Evolutionary conservation across 2,329 filamentous ascomycete species (phyloP), one percentile per base, ranked within the genome.

Genomic region (Coleophoma cylindrospora): DNA sequence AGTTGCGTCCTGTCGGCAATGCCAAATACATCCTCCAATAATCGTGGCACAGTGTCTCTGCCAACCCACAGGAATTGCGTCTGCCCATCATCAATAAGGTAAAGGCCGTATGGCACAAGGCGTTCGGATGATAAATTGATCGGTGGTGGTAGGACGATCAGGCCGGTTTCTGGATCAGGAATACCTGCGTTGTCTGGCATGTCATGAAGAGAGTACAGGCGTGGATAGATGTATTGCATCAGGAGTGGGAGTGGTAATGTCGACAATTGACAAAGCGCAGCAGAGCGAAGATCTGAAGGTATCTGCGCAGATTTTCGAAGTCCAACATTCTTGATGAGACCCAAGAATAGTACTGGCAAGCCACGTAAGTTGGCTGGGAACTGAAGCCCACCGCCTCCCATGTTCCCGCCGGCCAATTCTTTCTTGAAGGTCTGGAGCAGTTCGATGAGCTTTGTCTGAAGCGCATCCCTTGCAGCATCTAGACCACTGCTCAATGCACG

Each of bases 51-150:
- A 1, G 92, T 87, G 59, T 99, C 92, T 34, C 91, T 84, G 13
- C 94, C 94, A 17, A 97, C 80, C 94, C 94, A 99, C 44, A 99
- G 72, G 78, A 99, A 99, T 67, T 99, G 94, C 6, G 90, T 96
- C 70, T 96, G 92, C 3, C 91, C 91, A 64, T 99, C 94, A 62
- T 99, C 94, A 61, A 99, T 94, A 51, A 99, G 80, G 69, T 99
- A 99, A 15, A 99, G 74, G 27, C 94, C 94, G 64, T 95, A 96
- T 1, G 91, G 81, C 3, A 90, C 89, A 45, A 99, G 80, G 43
- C 87, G 83, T 68, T 92, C 90, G 1, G 91, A 96, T 3, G 90
- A 91, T 51, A 97, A 78, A 68, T 96, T 96, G 62, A 89, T 64
- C 0, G 89, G 77, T 4, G 89, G 89, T 21, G 94, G 94, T 49